A percentile compares a stretch with the other conserved stretches of the same genome.
Evolutionary conservation across 1,284 basidiomycete genomes (phyloP).

Genomic region (Rhodofomes roseus): DNA sequence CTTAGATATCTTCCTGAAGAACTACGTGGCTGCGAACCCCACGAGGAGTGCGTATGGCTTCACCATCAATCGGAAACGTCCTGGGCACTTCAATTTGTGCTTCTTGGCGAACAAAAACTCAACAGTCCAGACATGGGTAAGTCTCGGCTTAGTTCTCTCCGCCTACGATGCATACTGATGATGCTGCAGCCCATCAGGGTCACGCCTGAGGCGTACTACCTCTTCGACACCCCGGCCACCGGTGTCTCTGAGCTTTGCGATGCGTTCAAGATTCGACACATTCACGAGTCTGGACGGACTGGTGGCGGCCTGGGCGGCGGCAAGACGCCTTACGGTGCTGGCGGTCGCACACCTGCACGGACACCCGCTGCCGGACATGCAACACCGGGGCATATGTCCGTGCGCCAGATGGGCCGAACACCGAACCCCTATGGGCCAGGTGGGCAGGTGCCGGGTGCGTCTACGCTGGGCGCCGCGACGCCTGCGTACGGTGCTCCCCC

Average conservation of each 20-base stretch:
- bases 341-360: constrained; percentile 73
- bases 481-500: constrained; percentile 18
- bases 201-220: constrained; percentile 85
- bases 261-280: constrained; percentile 90
- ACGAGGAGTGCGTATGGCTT: constrained; percentile 96
- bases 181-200: constrained; percentile 76
- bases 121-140: constrained; percentile 89
- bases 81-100: constrained; percentile 91
- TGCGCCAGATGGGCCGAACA: constrained; percentile 65
- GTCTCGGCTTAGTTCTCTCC: constrained; percentile 37
- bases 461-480: constrained; percentile 16
- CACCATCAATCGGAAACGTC: constrained; percentile 83
- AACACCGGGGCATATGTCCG: constrained; percentile 73
- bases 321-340: constrained; percentile 67
- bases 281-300: constrained; percentile 76
- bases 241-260: constrained; percentile 92
- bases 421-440: constrained; percentile 64
- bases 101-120: constrained; percentile 93
- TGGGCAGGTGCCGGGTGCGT: constrained; percentile 18
- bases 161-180: not conserved
- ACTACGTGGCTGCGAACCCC: constrained; percentile 90
- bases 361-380: constrained; percentile 58
- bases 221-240: constrained; percentile 84
- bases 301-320: constrained; percentile 53
- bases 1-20: constrained; percentile 84